Base-by-base conservation (phyloP, 441 rosid genomes). In the Flueggea neowawraea region DNA sequence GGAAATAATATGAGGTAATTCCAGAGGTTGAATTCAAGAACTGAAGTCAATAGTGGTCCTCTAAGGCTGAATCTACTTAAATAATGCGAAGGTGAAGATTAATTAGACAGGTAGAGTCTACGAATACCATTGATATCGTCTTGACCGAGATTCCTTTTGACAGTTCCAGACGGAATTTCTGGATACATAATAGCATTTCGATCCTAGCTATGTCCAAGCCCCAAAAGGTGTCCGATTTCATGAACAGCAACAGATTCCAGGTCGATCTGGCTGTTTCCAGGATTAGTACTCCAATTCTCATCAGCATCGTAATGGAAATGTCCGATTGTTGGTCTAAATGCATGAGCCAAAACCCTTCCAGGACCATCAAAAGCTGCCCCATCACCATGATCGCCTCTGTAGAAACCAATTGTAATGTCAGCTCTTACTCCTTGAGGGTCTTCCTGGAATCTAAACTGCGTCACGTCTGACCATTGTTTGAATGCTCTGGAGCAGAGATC, bases 221-320 rank as follows among this genome's bases (percentile, higher is more conserved):
- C 72, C 22, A 68, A 55, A 6, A 56, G 28, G 6, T 68, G 72
- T 0, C 72, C 72, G 2, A 62, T 55, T 62, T 68, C 72, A 61
- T 68, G 72, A 5, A 68, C 22, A 6, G 62, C 54, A 1, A 62
- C 58, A 9, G 72, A 41, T 39, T 68, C 57, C 48, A 55, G 15
- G 48, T 68, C 72, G 1, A 31, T 0, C 51, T 65, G 57, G 28
- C 11, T 5, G 0, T n/a, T n/a, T 10, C 17, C 9, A 10, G 50
- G 60, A 43, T 39, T n/a, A 9, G 31, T 9, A 10, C 41, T 57
- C 63, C 72, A 68, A 6, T 10, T 15, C 36, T 68, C 66, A 16
- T 51, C 66, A 1, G 22, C 61, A 56, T 68, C 66, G 12, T 13
- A 68, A 57, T 68, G 72, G 4, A 51, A 39, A 6, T 31, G 10